Evolutionary conservation across 2,329 filamentous ascomycete species (phyloP), one percentile per base, ranked within the genome.

Genomic region (Trichocomaceae sp.): DNA sequence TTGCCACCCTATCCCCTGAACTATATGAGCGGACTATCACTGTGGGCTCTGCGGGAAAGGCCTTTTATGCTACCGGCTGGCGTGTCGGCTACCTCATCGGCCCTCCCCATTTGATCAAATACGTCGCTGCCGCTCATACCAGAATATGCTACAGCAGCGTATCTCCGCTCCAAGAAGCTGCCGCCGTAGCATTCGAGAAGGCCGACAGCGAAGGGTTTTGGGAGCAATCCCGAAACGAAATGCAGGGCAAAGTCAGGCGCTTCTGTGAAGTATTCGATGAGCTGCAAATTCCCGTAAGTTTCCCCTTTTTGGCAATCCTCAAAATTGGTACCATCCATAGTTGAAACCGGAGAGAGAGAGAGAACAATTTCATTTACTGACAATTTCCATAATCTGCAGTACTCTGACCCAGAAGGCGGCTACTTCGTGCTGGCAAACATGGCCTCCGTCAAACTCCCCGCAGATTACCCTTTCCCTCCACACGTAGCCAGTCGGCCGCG

Each of bases 341-440:
- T n/a, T n/a, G n/a, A n/a, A n/a, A 10, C 7, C 10, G 29, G 2
- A 50, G 31, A 1, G 12, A 41, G 17, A 19, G n/a, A 20, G 39
- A n/a, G n/a, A n/a, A n/a, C n/a, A n/a, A n/a, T n/a, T n/a, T n/a
- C n/a, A n/a, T 3, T 44, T 33, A 52, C 35, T 29, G 23, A 55
- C 60, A 47, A 63, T 26, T 12, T 9, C 20, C 7, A 20, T 8
- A 42, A 20, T 29, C 9, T 23, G 8, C 35, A 77, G 70, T 96
- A 92, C 76, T 92, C 89, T 1, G 87, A 96, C 57, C 93, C 93
- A 4, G 91, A 99, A 71, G 93, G 93, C 52, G 93, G 93, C 19
- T 99, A 99, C 77, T 99, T 99, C 68, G 89, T 99, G 39, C 83
- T 99, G 52, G 93, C 89, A 60, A 99, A 99, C 75, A 85, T 97